A percentile compares a stretch with the other conserved stretches of the same genome.
Conservation (phyloP, 805 yeast genomes). For the Lipomyces yamanashiensis region DNA sequence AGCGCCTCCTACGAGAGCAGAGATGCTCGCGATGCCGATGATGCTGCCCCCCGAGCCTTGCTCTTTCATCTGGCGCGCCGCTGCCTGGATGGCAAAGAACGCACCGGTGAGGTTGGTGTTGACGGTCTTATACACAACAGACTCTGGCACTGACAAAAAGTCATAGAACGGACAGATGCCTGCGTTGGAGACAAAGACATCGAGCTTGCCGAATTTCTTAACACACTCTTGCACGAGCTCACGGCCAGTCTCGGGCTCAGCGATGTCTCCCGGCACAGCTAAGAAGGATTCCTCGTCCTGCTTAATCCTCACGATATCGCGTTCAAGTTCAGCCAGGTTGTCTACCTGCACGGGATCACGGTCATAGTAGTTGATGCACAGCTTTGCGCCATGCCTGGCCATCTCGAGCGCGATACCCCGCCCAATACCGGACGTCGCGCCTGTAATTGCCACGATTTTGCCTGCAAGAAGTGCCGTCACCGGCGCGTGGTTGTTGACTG, state of each 20-base stretch:
- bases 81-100: conserved; percentile 54
- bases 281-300: conserved; percentile 37
- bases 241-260: conserved; percentile 48
- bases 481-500: conserved; percentile 16
- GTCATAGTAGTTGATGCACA: conserved; percentile 74
- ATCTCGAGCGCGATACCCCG: conserved; percentile 74
- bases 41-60: conserved; percentile 57
- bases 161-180: conserved; percentile 53
- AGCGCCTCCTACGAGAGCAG: conserved; percentile 55
- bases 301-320: conserved; percentile 40
- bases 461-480: conserved; percentile 19
- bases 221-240: conserved; percentile 44
- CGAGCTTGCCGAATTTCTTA: conserved; percentile 48
- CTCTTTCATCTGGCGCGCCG: conserved; percentile 51
- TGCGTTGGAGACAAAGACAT: conserved; percentile 53
- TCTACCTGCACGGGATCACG: conserved; percentile 54
- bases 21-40: conserved; percentile 51
- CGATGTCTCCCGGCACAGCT: conserved; percentile 54
- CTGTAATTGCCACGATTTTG: conserved; percentile 78
- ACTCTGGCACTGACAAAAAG: conserved; percentile 51
- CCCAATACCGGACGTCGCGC: conserved; percentile 84
- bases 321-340: conserved; percentile 65
- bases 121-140: conserved; percentile 46
- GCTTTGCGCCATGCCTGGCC: conserved; percentile 81
- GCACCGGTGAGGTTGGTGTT: conserved; percentile 52